Base-by-base conservation (phyloP, 1,139 yeast genomes). In the Yamadazyma dendronema region DNA sequence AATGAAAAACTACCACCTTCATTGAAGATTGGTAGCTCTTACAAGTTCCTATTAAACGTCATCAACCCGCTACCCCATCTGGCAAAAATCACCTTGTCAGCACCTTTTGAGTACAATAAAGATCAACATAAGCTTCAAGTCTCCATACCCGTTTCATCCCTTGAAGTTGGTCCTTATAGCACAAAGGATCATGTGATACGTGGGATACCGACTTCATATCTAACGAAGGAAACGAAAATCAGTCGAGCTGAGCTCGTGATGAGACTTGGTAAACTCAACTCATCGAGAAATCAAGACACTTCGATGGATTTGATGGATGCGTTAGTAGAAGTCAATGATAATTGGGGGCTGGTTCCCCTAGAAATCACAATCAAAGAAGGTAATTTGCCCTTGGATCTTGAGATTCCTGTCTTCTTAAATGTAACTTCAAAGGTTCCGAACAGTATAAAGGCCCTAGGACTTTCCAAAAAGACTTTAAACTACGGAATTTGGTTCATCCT, bases 281-380 rank as follows among this genome's bases (percentile, higher is more conserved):
- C 40, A 4, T 10, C 33, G 3, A 42, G 36, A 17, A 40, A 36
- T 24, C 44, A 41, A 11, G 43, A 49, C 7, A 59, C 50, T 21
- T 45, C 52, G 14, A 42, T 54, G 22, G 60, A 56, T 31, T 42
- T 49, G 1, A 33, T 38, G 31, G 49, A 47, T n/a, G 29, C 43
- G 8, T 46, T 49, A 33, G 51, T 55, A 2, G 68, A 60, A 13
- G 39, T 48, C 12, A 62, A 64, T 2, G 46, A 50, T 17, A 65
- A 65, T 41, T 68, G 74, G 74, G 56, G 44, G 27, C 62, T 58
- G 43, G 39, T 66, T 2, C 72, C 72, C 2, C 42, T 68, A n/a
- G 46, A 45, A 27, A n/a, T 54, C 12, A 14, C 34, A 2, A 30
- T 43, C 5, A 35, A 39, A 10, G 17, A 25, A 4, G 24, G 33